Percentiles rank a stretch among this genome's conserved stretches.
phyloP scores from a whole-genome alignment of 2,329 filamentous ascomycete genomes.

The Aureobasidium sp. region DNA sequence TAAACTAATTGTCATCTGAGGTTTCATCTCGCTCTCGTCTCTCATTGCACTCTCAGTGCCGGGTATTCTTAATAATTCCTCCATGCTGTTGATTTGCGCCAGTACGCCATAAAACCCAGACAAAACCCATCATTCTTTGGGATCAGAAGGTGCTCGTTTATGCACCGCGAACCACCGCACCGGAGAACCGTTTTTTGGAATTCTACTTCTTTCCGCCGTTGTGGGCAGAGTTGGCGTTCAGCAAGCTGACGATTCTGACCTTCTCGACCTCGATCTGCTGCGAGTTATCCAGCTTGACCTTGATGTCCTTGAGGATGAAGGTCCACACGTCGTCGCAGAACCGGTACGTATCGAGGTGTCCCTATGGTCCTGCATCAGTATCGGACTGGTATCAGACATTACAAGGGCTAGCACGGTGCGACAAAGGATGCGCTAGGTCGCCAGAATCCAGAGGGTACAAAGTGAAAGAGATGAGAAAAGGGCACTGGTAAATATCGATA shows the following conservation, averaged over 20 bases:
- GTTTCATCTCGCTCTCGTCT: neutral
- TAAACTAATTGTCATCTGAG: too few relatives aligned
- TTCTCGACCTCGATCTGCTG: slow-evolving; percentile 73
- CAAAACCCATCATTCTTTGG: neutral
- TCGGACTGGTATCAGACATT: too few relatives aligned
- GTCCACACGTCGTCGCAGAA: slow-evolving; percentile 99
- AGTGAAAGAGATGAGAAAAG: neutral
- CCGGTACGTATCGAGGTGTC: slow-evolving; percentile 93
- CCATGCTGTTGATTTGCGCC: neutral
- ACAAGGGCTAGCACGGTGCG: too few relatives aligned
- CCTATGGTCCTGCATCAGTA: slow-evolving; percentile 44
- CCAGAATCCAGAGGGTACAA: neutral
- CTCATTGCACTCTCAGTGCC: neutral
- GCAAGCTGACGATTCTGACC: slow-evolving; percentile 90
- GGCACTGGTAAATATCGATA: neutral
- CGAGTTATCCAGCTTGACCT: slow-evolving; percentile 87
- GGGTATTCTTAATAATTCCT: neutral
- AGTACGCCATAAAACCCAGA: neutral
- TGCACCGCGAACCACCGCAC: too few relatives aligned
- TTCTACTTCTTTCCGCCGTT: neutral
- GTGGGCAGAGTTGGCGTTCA: slow-evolving; percentile 2
- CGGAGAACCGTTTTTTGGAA: too few relatives aligned
- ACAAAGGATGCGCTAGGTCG: neutral
- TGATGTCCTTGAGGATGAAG: slow-evolving; percentile 96
- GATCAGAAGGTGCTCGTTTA: neutral